These are phyloP conservation scores for Mortierella sp. DNA, from an alignment of 371 early-diverging fungal species.

Conservation along the genomic window DNA sequence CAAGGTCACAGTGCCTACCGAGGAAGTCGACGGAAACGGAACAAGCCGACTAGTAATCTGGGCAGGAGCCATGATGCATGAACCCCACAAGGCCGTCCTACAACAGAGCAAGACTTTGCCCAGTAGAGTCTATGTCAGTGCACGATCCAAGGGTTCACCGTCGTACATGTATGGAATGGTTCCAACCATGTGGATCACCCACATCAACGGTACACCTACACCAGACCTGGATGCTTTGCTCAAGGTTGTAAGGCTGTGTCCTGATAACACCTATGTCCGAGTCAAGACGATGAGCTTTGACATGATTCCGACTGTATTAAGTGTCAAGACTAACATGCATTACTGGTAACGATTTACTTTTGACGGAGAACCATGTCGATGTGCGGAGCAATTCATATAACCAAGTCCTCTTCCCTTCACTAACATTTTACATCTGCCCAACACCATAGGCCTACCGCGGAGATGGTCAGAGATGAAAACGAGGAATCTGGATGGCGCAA, in stretches of 20 bases:
- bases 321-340: constrained; percentile 83
- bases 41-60: constrained; percentile 77
- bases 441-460: constrained; percentile 58
- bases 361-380: neutral
- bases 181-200: constrained; percentile 86
- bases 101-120: constrained; percentile 82
- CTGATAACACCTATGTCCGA: constrained; percentile 83
- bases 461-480: constrained; percentile 63
- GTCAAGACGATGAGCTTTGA: constrained; percentile 87
- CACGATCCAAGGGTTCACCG: constrained; percentile 80
- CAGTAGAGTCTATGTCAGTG: constrained; percentile 79
- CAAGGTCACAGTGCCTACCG: constrained; percentile 68
- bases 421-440: no score
- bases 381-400: constrained; percentile 1
- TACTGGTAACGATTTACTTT: constrained; percentile 73
- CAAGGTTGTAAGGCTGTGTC: constrained; percentile 69
- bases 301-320: constrained; percentile 80
- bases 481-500: constrained; percentile 69
- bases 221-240: constrained; percentile 72
- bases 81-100: constrained; percentile 86
- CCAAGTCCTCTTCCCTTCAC: no score
- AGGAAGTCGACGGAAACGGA: constrained; percentile 72
- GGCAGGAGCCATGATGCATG: constrained; percentile 78
- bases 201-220: constrained; percentile 73
- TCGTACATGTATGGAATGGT: constrained; percentile 84